These are phyloP conservation scores for Exidia glandulosa DNA, from an alignment of 768 basidiomycete species.

Conservation along the genomic window DNA sequence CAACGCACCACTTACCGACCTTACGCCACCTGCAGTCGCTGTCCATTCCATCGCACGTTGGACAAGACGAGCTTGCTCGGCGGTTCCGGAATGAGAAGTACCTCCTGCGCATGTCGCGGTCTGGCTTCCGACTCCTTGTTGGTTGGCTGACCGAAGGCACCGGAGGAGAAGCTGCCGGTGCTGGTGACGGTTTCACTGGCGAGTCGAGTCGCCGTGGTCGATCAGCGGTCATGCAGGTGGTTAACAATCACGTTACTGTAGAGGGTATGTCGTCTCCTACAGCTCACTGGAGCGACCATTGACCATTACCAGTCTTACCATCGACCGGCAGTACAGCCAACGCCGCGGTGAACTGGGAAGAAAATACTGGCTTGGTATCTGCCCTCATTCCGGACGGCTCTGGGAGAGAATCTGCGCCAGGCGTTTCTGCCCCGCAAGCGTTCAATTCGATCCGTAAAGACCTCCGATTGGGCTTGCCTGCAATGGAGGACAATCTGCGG, in stretches of 20 bases:
- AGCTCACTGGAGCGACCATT: constrained; percentile 1
- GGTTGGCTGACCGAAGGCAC: constrained; percentile 95
- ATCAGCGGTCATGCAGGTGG: constrained; percentile 83
- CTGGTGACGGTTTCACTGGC: constrained; percentile 67
- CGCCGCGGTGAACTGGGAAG: constrained; percentile 65
- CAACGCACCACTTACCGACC: constrained; percentile 51
- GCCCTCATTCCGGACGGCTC: constrained; percentile 59
- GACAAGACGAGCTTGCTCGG: constrained; percentile 70
- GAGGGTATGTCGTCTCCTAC: constrained; percentile 57
- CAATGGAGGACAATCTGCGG: constrained; percentile 68
- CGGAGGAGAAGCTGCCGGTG: constrained; percentile 74
- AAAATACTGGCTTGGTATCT: constrained; percentile 73
- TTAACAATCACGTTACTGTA: constrained; percentile 87
- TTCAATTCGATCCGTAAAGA: constrained; percentile 70
- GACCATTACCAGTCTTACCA: background rate
- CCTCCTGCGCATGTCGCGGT: constrained; percentile 76
- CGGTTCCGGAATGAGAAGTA: constrained; percentile 88
- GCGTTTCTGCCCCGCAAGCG: constrained; percentile 44
- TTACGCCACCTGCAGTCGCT: constrained; percentile 73
- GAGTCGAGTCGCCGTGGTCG: constrained; percentile 77
- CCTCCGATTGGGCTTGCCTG: constrained; percentile 77
- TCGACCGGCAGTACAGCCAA: constrained; percentile 23
- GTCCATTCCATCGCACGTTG: constrained; percentile 72
- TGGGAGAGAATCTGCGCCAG: constrained; percentile 34
- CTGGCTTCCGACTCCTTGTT: constrained; percentile 81